Evolutionary conservation across 176 grass and related monocot genomes (phyloP), one percentile per base, ranked within the genome.

Genomic region (Bonia amplexicaulis): DNA sequence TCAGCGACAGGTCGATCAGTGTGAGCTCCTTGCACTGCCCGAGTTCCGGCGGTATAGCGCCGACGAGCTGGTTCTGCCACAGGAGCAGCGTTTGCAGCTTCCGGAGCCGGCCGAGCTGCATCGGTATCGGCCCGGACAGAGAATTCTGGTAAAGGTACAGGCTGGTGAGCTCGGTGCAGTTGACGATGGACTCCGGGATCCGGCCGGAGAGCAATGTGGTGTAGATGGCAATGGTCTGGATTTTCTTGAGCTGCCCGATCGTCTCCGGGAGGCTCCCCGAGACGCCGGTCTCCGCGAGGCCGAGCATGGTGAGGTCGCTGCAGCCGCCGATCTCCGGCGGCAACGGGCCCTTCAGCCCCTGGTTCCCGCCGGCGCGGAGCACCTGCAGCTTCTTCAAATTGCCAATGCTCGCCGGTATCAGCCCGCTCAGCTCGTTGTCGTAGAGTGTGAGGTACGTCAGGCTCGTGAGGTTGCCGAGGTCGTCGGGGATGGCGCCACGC

Each of bases 141-240:
- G 87, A 92, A 77, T 99, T 99, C 84, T 99, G 97, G 85, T 99
- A 96, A 5, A 99, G 88, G 66, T 96, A 99, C 20, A 99, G n/a
- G 84, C 61, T 92, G n/a, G 86, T 96, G 69, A 99, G 77, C 69
- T 94, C 86, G 47, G 90, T 94, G 87, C 97, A 99, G 75, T 94
- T 90, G 55, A 91, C 97, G 25, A 99, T 96, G 89, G 89, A 88
- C 58, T 92, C 93, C 44, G 97, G 97, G 62, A 99, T 96, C 0
- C 66, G 22, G 53, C 97, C 97, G 6, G 93, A 92, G 79, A 99
- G 88, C 84, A 91, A 12, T 0, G 97, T 78, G 33, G 97, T 96
- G 81, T 99, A 99, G 80, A 99, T 94, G 11, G 97, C 97, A 12
- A 99, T 96, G 26, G 93, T 99, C 82, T 96, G 86, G 26, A 99